Evolutionary conservation across 352 stramenopile species (phyloP), one percentile per base, ranked within the genome.

Genomic region (Stramenopiles sp.): DNA sequence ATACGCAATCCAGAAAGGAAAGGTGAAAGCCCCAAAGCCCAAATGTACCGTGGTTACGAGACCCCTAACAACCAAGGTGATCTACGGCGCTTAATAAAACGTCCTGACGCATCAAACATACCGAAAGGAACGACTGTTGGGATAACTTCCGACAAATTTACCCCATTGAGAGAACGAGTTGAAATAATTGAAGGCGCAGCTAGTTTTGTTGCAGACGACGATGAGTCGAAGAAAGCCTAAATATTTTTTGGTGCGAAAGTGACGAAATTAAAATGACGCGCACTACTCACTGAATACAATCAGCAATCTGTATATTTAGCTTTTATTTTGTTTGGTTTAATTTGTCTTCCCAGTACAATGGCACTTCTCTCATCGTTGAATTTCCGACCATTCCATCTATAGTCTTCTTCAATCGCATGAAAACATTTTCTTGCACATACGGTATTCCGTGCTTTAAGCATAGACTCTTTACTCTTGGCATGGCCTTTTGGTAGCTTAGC

Each of bases 1-100:
- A 97, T 99, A 86, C 92, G 95, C 82, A 92, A n/a, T n/a, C n/a
- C n/a, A 87, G 80, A 88, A 90, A 86, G 92, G 84, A 87, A 93
- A 82, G 84, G 87, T 90, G 88, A 90, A 80, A 89, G n/a, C n/a
- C n/a, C 92, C 31, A 88, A 92, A 83, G 89, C 92, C 39, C 86
- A 92, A 80, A 91, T 96, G 84, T 89, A 94, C 78, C 91, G 95
- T 85, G 95, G 95, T 88, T 94, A 88, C 85, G 93, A 97, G 83
- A 95, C 88, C 82, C 92, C 93, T 75, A 98, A 98, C 87, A 90
- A 96, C 33, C 89, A 96, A 30, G 88, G 85, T 75, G 89, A 91
- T 44, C 86, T 98, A 71, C 91, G 93, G 71, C 90, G 87, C 83
- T 85, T 88, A 82, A 92, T 97, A 80, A 88, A 93, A 27, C 91